Evolutionary conservation across 2,329 filamentous ascomycete genomes (phyloP), one percentile per base, ranked within the genome.

Genomic region (Aotearoamyces nothofagi): DNA sequence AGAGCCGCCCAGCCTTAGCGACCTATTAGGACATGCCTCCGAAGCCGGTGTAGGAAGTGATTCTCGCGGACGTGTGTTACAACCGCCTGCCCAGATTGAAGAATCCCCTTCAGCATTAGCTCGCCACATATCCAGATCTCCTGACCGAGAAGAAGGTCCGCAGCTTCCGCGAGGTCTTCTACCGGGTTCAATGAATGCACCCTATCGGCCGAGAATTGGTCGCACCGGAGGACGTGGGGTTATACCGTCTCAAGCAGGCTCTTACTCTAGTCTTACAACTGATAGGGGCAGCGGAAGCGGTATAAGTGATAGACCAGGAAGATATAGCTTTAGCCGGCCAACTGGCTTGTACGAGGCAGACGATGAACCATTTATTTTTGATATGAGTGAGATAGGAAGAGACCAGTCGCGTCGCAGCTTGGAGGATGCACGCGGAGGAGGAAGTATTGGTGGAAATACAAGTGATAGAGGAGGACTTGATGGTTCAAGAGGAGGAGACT

Each of bases 341-440:
- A 40, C 47, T 10, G 51, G 46, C 5, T 51, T 55, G 6, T 60
- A 68, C 24, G 66, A 67, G 5, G 52, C 58, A 14, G 72, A 78
- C 34, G 77, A 79, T 31, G 77, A 82, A 43, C 73, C 72, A 1
- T 50, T 82, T 7, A 59, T 82, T 7, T 82, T 82, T 49, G 72
- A 77, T 37, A 70, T 82, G 60, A 78, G 72, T 19, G 77, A 82
- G 49, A 66, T 80, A 45, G 71, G 72, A 39, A 58, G 65, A 11
- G 43, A 53, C 25, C 61, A 63, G 32, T 62, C 63, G 24, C 57
- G 69, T 36, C 60, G 66, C 36, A 75, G 67, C 39, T 47, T 74
- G 5, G 70, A 76, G 39, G 69, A 74, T 36, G 53, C 50, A 2
- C 49, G 42, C 29, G 41, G 35, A 17, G 40, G 39, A 16, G 36